phyloP scores from a whole-genome alignment of 768 basidiomycete species.

The Dioszegia crocea region DNA sequence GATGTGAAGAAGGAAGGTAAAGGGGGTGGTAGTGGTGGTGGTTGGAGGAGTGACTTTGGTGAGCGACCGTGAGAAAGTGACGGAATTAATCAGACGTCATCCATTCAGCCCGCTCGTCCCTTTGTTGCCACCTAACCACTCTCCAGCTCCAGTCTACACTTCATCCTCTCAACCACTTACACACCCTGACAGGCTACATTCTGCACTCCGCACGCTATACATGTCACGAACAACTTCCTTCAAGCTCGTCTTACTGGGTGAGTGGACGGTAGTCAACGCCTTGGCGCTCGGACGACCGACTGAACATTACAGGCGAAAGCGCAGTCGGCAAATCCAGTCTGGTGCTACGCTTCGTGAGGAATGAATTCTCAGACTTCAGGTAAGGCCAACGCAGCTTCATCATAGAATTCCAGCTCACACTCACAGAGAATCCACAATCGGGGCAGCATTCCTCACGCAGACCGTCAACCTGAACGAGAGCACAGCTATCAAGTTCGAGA shows the following conservation, averaged over 20 bases:
- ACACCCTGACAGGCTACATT: too few species aligned
- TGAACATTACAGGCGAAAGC: constrained; percentile 67
- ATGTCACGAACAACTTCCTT: constrained; percentile 68
- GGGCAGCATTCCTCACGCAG: constrained; percentile 95
- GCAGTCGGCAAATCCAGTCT: constrained; percentile 93
- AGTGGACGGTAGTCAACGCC: constrained; percentile 32
- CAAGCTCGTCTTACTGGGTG: constrained; percentile 93
- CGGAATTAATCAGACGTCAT: too few species aligned
- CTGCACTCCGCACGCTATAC: not conserved
- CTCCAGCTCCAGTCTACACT: not conserved
- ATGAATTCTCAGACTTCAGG: constrained; percentile 52
- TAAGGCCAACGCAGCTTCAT: constrained; percentile 11
- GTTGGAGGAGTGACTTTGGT: too few species aligned
- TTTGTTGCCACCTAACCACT: not conserved
- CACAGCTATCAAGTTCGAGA: constrained; percentile 94
- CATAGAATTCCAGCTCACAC: not conserved
- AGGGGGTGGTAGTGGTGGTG: too few species aligned
- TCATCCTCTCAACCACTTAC: not conserved
- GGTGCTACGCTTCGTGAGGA: constrained; percentile 81
- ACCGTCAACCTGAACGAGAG: constrained; percentile 85
- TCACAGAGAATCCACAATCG: constrained; percentile 47
- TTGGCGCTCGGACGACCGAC: not conserved
- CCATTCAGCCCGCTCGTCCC: too few species aligned
- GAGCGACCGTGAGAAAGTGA: too few species aligned
- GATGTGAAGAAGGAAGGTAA: too few species aligned